These are phyloP conservation scores for Sequoiadendron giganteum DNA, from an alignment of 75 land plant species.

Conservation along the genomic window DNA sequence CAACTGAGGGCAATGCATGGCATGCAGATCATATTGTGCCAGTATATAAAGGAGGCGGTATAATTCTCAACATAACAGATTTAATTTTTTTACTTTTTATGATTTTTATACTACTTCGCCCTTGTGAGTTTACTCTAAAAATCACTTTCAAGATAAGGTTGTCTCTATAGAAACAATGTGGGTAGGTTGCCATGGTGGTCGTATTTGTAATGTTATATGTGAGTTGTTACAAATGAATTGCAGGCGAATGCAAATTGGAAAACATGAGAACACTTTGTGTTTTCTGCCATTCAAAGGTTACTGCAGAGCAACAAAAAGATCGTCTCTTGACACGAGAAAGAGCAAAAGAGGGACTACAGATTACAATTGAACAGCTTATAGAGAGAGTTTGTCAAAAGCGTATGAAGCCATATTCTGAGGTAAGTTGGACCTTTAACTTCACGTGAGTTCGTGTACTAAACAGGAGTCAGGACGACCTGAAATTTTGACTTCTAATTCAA, in stretches of 20 bases:
- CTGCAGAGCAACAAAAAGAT: conserved; percentile 68
- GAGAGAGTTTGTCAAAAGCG: conserved; percentile 18
- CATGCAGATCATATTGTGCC: conserved; percentile 97
- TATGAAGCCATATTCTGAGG: conserved; percentile 11
- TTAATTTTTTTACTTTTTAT: not conserved
- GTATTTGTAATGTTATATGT: not conserved
- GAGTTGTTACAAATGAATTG: not conserved
- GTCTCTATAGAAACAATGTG: not conserved
- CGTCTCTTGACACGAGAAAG: conserved; percentile 23
- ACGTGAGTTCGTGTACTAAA: not conserved
- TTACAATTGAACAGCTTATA: conserved; percentile 34
- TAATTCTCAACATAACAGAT: not conserved
- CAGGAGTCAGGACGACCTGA: not conserved
- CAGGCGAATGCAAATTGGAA: conserved; percentile 93
- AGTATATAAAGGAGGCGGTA: conserved; percentile 95
- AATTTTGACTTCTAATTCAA: not conserved
- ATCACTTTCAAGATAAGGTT: not conserved
- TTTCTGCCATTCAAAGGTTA: conserved; percentile 87
- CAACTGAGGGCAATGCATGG: conserved; percentile 95
- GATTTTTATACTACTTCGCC: not conserved
- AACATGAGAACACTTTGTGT: conserved; percentile 98
- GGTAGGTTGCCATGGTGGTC: not conserved
- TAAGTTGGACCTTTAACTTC: conserved; percentile 1
- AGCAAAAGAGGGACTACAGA: conserved; percentile 57
- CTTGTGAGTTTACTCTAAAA: not conserved